Evolutionary conservation across 148 eudicot species (phyloP), one percentile per base, ranked within the genome.

Genomic region (Silene latifolia): DNA sequence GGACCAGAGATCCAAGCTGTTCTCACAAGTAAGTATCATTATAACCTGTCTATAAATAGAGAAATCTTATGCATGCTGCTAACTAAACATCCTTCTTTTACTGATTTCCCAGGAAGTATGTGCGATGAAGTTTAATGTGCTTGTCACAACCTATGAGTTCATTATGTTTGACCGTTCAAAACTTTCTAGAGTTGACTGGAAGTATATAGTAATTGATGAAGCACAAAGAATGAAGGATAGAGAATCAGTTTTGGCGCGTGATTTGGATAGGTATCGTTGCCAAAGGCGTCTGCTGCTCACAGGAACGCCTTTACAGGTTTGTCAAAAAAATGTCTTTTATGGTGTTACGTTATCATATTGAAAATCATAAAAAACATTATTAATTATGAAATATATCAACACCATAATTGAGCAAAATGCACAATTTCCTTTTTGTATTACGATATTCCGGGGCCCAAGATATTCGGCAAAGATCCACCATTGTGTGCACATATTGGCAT

Each of bases 161-260:
- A 86, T 95, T 76, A 95, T 95, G 99, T 92, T 80, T 78, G 99
- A 95, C 78, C 97, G 97, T 35, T 76, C 97, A 63, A 95, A 95
- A 78, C 96, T 95, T 80, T 95, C 99, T 29, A 95, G 82, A 86
- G 80, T 92, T 60, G 96, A 90, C 76, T 95, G 99, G 99, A 95
- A 90, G 83, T 95, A 95, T 80, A 90, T 95, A 44, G 83, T 95
- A 78, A 95, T 95, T 77, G 99, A 95, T 87, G 99, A 95, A 86
- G 99, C 97, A 67, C 99, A 95, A 72, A 79, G 99, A 79, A 95
- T 95, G 99, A 95, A 95, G 82, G 99, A 95, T 81, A 89, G 99
- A 83, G 99, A 95, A 71, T 95, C 99, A 0, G 99, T 95, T 75
- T 84, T 95, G 72, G 93, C 99, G 47, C 97, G 97, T 81, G 99